Evolutionary conservation across 2,329 filamentous ascomycete species (phyloP).

Genomic region (Fusarium humuli): DNA sequence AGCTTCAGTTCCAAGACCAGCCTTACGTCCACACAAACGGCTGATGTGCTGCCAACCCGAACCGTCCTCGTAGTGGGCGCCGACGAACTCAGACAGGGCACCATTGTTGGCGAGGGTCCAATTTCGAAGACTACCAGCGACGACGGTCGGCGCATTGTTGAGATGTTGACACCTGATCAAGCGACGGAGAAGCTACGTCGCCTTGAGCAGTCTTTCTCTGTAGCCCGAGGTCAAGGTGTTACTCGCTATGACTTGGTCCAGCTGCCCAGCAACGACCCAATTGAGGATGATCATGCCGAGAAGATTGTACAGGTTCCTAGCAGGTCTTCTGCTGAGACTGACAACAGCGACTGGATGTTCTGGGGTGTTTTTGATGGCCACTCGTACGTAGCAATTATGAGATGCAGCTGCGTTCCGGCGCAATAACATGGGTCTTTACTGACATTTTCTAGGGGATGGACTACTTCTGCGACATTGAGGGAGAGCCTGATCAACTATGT

Average conservation of each 20-base stretch:
- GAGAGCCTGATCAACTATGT: conserved; percentile 94
- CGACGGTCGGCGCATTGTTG: conserved; percentile 85
- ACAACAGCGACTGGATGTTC: conserved; percentile 96
- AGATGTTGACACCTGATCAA: conserved; percentile 97
- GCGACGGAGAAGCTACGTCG: conserved; percentile 88
- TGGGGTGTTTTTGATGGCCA: conserved; percentile 99
- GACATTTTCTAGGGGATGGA: conserved; percentile 79
- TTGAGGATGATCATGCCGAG: conserved; percentile 98
- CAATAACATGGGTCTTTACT: conserved; percentile 3
- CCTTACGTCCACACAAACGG: conserved; percentile 56
- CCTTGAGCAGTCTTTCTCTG: conserved; percentile 91
- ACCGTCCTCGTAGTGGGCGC: conserved; percentile 89
- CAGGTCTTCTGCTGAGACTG: conserved; percentile 58
- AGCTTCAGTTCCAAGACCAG: conserved; percentile 52
- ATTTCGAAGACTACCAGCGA: conserved; percentile 90
- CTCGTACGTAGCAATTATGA: conserved; percentile 68
- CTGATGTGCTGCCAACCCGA: conserved; percentile 62
- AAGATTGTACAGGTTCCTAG: conserved; percentile 93
- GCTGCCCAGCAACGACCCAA: conserved; percentile 94
- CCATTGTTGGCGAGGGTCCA: conserved; percentile 85
- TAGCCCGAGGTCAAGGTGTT: conserved; percentile 90
- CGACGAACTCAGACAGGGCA: conserved; percentile 89
- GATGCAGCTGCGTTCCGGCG: not conserved
- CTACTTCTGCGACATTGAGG: conserved; percentile 93
- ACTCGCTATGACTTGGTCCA: conserved; percentile 95